Base-by-base conservation (phyloP, 2,329 filamentous ascomycete species). In the Ceratocystis papillata region DNA sequence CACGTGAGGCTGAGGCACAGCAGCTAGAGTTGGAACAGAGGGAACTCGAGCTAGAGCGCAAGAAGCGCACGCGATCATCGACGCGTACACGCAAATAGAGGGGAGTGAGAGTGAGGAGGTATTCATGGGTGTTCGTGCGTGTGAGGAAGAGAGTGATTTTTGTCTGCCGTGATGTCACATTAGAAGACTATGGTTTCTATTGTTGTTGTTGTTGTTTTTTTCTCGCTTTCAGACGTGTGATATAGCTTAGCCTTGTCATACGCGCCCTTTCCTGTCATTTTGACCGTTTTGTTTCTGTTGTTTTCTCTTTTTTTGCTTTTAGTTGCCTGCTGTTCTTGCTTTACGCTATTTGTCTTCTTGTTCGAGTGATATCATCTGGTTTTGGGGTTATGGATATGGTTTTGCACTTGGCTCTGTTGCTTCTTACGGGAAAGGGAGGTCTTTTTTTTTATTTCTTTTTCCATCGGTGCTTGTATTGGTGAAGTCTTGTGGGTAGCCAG, bases 51-150 rank as follows among this genome's bases (percentile, higher is more conserved):
- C 57, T 37, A n/a, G 55, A 53, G 55, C 53, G 44, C 45, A 69
- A 68, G 60, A 72, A 71, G 62, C 68, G 69, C 44, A 71, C 70
- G 50, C 69, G 70, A 44, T 62, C 69, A 22, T 70, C 70, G 25
- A 67, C 68, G 5, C 67, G 70, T 22, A 68, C 69, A 45, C 67
- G 70, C 45, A 46, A 64, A 46, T 68, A 62, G 65, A 41, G n/a
- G 12, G 17, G 45, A 33, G 12, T 20, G 48, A 4, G n/a, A 15
- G 22, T 7, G 44, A 7, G 15, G 44, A 8, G 41, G 41, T 8
- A 33, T 62, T 44, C 33, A 37, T 37, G 17, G 0, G 46, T 20
- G 20, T 30, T 5, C 7, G 46, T 50, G 17, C 17, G 12, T 20
- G 17, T 1, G 17, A 48, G 45, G 45, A 20, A 48, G 46, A 50